Conservation (phyloP, 306 rosid species). For the Pyrus betulifolia region DNA sequence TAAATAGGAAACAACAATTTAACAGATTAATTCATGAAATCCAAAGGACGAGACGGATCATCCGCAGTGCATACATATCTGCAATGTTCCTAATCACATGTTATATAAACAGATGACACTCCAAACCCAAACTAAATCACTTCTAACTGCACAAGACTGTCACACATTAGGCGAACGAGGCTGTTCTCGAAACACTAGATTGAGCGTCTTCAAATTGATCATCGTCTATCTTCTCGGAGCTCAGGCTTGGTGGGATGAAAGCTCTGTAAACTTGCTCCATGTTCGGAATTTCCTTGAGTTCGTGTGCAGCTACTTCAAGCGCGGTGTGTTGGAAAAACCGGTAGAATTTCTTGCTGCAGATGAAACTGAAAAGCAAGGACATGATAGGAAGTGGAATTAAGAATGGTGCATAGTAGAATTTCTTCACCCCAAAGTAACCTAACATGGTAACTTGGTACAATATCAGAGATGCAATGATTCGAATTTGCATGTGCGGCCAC, state of each 20-base stretch:
- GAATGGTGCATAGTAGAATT: slow-evolving; percentile 40
- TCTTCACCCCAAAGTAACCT: slow-evolving; percentile 65
- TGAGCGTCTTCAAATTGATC: slow-evolving; percentile 68
- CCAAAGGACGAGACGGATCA: neutral
- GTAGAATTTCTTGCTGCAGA: slow-evolving; percentile 63
- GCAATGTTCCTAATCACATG: neutral
- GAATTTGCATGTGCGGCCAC: slow-evolving; percentile 83
- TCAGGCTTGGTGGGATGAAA: slow-evolving; percentile 71
- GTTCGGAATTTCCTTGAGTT: slow-evolving; percentile 53
- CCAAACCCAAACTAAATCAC: neutral
- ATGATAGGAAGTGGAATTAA: slow-evolving; percentile 57
- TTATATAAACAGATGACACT: neutral
- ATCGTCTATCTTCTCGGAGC: slow-evolving; percentile 53
- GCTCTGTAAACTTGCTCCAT: slow-evolving; percentile 61
- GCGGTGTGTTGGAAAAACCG: slow-evolving; percentile 40
- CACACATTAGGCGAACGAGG: slow-evolving; percentile 36
- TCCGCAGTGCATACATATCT: neutral
- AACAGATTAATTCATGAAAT: neutral
- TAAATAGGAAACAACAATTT: neutral
- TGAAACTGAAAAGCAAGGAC: slow-evolving; percentile 41
- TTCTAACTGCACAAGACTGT: neutral
- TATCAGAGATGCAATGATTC: slow-evolving; percentile 64
- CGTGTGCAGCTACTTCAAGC: slow-evolving; percentile 49
- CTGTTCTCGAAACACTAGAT: slow-evolving; percentile 53
- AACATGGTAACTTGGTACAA: slow-evolving; percentile 76